phyloP scores from a whole-genome alignment of 75 land plant species.

The Sequoiadendron giganteum region DNA sequence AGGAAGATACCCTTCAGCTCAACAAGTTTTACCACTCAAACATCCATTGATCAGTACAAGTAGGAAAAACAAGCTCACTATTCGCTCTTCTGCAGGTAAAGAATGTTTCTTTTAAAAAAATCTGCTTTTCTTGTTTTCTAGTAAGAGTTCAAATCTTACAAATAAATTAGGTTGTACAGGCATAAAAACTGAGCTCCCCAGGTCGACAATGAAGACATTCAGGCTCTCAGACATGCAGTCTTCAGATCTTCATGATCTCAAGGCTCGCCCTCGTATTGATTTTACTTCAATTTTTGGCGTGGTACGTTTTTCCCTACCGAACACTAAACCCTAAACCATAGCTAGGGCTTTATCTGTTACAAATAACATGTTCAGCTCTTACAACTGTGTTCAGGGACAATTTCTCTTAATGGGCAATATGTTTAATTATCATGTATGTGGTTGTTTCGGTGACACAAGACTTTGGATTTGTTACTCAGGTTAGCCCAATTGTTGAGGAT shows the following conservation, averaged over 20 bases:
- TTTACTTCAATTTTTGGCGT: slow-evolving; percentile 80
- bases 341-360: background rate
- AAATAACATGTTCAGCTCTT: background rate
- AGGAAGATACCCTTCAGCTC: background rate
- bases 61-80: background rate
- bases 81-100: background rate
- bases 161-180: background rate
- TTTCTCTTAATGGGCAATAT: background rate
- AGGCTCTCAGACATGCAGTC: slow-evolving; percentile 61
- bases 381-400: background rate
- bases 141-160: background rate
- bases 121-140: background rate
- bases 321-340: background rate
- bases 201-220: slow-evolving; percentile 68
- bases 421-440: background rate
- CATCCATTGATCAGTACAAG: background rate
- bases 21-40: background rate
- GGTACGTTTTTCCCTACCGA: slow-evolving; percentile 28
- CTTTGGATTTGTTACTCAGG: slow-evolving; percentile 39
- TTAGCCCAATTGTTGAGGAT: slow-evolving; percentile 91
- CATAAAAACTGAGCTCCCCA: background rate
- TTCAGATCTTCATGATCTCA: slow-evolving; percentile 56
- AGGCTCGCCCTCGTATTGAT: slow-evolving; percentile 95
- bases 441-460: background rate
- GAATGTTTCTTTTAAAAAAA: background rate